Base-by-base conservation (phyloP, 805 yeast genomes). In the Candida arabinofermentans region DNA sequence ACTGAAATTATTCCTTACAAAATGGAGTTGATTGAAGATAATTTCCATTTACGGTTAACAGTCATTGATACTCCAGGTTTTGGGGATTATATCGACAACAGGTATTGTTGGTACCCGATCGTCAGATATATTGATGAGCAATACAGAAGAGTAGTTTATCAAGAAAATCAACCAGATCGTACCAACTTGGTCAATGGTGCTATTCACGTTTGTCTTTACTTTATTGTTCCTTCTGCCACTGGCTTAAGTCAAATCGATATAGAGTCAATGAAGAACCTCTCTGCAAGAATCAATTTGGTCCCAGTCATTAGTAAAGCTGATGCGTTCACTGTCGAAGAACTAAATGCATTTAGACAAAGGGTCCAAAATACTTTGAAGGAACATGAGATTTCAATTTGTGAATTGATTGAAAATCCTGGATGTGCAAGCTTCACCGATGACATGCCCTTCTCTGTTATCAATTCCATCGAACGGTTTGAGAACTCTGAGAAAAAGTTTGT, bases 221-320 rank as follows among this genome's bases (percentile, higher is more conserved):
- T 91, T 59, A 70, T 91, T 40, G 72, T 79, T 5, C 91, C 96
- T 0, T 71, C 81, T 4, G 79, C 81, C 31, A 75, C 71, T 46
- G 75, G 81, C 3, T 61, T 86, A 42, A 70, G 74, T 41, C 77
- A 83, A 7, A 66, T 83, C 40, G 96, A 90, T 61, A 72, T 86
- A 46, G 80, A 74, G 48, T 75, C 85, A 5, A 79, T 89, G 86
- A 77, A 76, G 61, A 79, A 77, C 46, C 70, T 90, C 22, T 72
- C 85, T 24, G 68, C 75, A 22, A 73, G 91, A 41, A 90, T 84
- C 32, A 89, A 87, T 56, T 71, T 90, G 48, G 78, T 89, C 47
- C 96, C 96, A 1, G 78, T 89, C 4, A 75, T 88, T 53, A 76
- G 88, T 22, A 86, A 87, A 59, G 84, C 91, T 4, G 96, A 89